Evolutionary conservation across 805 yeast genomes (phyloP), one percentile per base, ranked within the genome.

Genomic region (Yarrowia sp.): DNA sequence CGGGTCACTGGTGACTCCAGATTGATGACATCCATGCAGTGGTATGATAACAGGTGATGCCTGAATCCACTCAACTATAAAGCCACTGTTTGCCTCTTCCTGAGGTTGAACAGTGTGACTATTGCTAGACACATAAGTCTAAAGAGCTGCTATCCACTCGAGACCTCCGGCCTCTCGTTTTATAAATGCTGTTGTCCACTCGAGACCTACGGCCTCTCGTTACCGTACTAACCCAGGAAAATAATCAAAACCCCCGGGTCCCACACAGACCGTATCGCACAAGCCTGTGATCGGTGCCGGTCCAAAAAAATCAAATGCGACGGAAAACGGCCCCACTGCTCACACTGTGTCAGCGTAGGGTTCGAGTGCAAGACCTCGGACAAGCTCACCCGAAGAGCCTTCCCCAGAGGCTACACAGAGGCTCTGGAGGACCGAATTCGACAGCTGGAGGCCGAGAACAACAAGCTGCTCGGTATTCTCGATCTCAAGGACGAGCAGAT

Each of bases 341-440:
- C 93, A 0, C 88, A 89, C 66, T 92, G 98, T 78, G 86, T 85
- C 12, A 81, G 85, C 7, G 95, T 90, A 3, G 97, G 97, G 3
- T 82, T 92, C 66, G 93, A 90, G 68, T 92, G 98, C 75, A 87
- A 87, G 65, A 88, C 90, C n/a, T 86, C 92, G 17, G 97, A 92
- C 72, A 87, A 88, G 69, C 79, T 92, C n/a, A 83, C 92, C 0
- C 81, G 97, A 66, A 80, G 92, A 67, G 93, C 96, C 0, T 92
- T 87, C 71, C 97, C 97, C 0, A 81, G 96, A 72, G 97, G 97
- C 0, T 92, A 92, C 71, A 92, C 97, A 0, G 97, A 92, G 75
- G 86, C 92, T 2, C 75, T 92, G 63, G 98, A 92, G 73, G 96
- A 90, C 71, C 79, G 96, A 59, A 86, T 92, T n/a, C 79, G 97